Evolutionary conservation across 306 rosid genomes (phyloP).

Genomic region (Castanea crenata): DNA sequence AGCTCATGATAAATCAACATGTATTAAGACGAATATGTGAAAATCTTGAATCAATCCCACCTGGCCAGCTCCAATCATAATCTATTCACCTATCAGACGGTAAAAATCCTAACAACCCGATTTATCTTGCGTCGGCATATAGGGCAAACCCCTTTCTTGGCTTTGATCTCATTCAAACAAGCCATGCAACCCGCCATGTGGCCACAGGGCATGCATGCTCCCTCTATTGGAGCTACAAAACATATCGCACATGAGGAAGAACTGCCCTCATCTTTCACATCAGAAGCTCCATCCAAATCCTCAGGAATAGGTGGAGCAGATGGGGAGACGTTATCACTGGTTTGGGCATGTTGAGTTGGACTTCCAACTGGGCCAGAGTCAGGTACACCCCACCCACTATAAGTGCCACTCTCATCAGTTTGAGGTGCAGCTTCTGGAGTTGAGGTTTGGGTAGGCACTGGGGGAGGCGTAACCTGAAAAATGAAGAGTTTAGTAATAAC

Average conservation of each 20-base stretch:
- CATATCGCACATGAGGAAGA: slow-evolving; percentile 23
- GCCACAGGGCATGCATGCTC: slow-evolving; percentile 26
- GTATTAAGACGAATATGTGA: neutral
- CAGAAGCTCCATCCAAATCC: slow-evolving; percentile 18
- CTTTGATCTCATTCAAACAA: slow-evolving; percentile 25
- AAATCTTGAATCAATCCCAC: neutral
- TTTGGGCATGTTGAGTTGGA: neutral
- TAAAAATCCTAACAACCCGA: slow-evolving; percentile 13
- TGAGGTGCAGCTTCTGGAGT: slow-evolving; percentile 10
- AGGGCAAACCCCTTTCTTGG: slow-evolving; percentile 25
- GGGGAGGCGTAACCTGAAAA: slow-evolving; percentile 9
- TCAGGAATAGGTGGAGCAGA: slow-evolving; percentile 26
- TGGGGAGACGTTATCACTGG: slow-evolving; percentile 3
- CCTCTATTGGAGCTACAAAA: slow-evolving; percentile 17
- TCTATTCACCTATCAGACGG: slow-evolving; percentile 1
- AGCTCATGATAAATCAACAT: neutral
- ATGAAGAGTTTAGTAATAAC: neutral
- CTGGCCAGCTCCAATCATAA: neutral
- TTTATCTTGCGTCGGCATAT: slow-evolving; percentile 18
- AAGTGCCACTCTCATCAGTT: slow-evolving; percentile 12
- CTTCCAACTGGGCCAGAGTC: neutral
- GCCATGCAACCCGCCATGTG: slow-evolving; percentile 31
- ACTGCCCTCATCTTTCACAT: neutral
- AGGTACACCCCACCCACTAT: slow-evolving; percentile 1
- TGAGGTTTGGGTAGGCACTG: slow-evolving; percentile 2